Evolutionary conservation across 352 stramenopile genomes (phyloP).

Genomic region (Phytopythium sindhum): DNA sequence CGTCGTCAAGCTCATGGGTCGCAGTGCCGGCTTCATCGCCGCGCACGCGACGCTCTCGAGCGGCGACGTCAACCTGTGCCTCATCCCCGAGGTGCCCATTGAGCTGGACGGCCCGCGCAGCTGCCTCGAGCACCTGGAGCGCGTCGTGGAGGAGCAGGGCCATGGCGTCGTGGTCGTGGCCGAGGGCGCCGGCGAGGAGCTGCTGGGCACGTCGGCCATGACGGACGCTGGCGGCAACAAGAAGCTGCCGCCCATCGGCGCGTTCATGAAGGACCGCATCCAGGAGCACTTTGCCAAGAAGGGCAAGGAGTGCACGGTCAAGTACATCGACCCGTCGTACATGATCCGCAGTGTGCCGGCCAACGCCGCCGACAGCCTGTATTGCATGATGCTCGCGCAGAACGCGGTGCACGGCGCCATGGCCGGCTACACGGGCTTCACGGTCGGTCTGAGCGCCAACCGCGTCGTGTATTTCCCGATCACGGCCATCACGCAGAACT

Average conservation of each 20-base stretch:
- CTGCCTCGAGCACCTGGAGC: conserved; percentile 90
- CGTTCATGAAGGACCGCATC: conserved; percentile 96
- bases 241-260: conserved; percentile 94
- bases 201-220: conserved; percentile 90
- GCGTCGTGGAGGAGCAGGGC: conserved; percentile 92
- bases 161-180: conserved; percentile 98
- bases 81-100: conserved; percentile 97
- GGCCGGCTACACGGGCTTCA: conserved; percentile 97
- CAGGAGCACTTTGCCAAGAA: conserved; percentile 92
- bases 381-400: conserved; percentile 98
- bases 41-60: conserved; percentile 95
- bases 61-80: conserved; percentile 97
- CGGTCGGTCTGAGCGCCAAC: conserved; percentile 97
- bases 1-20: conserved; percentile 99
- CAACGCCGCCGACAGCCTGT: conserved; percentile 92
- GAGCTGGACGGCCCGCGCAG: conserved; percentile 90
- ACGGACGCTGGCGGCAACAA: conserved; percentile 94
- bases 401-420: conserved; percentile 98
- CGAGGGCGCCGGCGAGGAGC: conserved; percentile 95
- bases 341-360: conserved; percentile 93
- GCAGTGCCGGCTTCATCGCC: conserved; percentile 96
- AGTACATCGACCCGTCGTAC: conserved; percentile 97
- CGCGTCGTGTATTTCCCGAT: conserved; percentile 92
- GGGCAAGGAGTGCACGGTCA: conserved; percentile 89
- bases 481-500: conserved; percentile 83